Evolutionary conservation across 2,329 filamentous ascomycete species (phyloP).

Genomic region (Phaeophleospora eucalypticola): DNA sequence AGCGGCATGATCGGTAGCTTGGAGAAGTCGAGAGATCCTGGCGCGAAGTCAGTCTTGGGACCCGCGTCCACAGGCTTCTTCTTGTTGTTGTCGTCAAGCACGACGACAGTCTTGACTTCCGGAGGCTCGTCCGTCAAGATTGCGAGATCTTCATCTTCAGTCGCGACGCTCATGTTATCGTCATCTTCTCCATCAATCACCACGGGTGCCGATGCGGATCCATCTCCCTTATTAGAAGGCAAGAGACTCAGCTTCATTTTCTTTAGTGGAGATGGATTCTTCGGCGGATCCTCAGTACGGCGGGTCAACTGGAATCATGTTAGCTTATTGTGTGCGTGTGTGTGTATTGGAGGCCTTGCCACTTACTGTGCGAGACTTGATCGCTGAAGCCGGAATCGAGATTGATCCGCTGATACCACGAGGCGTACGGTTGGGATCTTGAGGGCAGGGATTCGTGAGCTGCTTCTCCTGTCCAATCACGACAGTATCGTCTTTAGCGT

Average conservation of each 20-base stretch:
- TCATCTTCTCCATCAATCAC: constrained; percentile 39
- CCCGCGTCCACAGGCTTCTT: constrained; percentile 1
- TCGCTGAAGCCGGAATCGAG: constrained; percentile 52
- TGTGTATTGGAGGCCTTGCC: too few species aligned
- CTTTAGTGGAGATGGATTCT: constrained; percentile 13
- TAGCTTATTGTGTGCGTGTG: too few species aligned
- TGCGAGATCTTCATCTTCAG: constrained; percentile 45
- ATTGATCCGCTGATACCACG: constrained; percentile 40
- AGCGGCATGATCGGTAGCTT: constrained; percentile 61
- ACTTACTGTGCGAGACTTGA: constrained; percentile 43
- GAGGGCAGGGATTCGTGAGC: constrained; percentile 29
- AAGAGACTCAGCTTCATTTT: constrained; percentile 25
- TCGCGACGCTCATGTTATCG: constrained; percentile 46
- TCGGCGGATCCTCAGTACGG: constrained; percentile 3
- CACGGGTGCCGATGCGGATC: too few species aligned
- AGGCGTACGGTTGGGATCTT: constrained; percentile 42
- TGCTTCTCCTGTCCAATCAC: constrained; percentile 19
- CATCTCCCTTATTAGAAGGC: too few species aligned
- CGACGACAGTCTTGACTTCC: constrained; percentile 4
- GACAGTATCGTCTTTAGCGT: constrained; percentile 13
- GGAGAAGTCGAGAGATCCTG: constrained; percentile 60
- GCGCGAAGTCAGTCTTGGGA: constrained; percentile 57
- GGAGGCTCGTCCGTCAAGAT: constrained; percentile 36
- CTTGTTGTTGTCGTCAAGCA: background rate
- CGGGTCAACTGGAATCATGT: background rate